Evolutionary conservation across 202 grass and related monocot species (phyloP).

Genomic region (Panicum hallii): DNA sequence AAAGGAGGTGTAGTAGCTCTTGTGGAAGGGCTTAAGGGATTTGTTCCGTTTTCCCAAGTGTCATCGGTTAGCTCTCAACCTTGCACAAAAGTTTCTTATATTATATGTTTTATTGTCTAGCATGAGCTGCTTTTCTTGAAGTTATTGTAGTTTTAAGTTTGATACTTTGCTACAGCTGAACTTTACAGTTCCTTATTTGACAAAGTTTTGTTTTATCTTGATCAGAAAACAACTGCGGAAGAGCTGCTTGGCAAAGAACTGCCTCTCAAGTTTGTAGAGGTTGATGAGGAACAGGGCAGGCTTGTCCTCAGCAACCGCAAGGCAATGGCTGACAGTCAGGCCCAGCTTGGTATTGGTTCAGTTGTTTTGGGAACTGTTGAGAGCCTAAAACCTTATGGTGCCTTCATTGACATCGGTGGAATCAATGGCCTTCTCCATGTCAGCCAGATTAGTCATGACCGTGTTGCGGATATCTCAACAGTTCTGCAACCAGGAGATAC

Average conservation of each 20-base stretch:
- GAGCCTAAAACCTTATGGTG: slow-evolving; percentile 94
- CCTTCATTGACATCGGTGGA: slow-evolving; percentile 94
- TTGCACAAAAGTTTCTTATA: slow-evolving; percentile 22
- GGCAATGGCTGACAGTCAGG: slow-evolving; percentile 94
- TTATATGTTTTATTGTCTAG: slow-evolving; percentile 31
- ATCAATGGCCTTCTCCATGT: slow-evolving; percentile 98
- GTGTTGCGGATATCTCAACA: slow-evolving; percentile 89
- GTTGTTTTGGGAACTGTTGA: slow-evolving; percentile 93
- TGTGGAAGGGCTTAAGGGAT: slow-evolving; percentile 83
- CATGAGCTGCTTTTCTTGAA: slow-evolving; percentile 30
- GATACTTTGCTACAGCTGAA: slow-evolving; percentile 19
- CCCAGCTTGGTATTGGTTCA: slow-evolving; percentile 94
- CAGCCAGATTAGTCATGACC: slow-evolving; percentile 98
- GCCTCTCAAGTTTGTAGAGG: slow-evolving; percentile 90
- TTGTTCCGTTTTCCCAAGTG: slow-evolving; percentile 96
- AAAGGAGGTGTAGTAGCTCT: slow-evolving; percentile 85
- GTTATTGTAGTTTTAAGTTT: slow-evolving; percentile 2
- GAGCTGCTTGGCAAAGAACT: slow-evolving; percentile 82
- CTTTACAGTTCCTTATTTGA: slow-evolving; percentile 36
- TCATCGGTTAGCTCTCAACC: slow-evolving; percentile 59
- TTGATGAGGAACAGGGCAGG: slow-evolving; percentile 88
- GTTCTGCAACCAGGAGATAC: slow-evolving; percentile 93
- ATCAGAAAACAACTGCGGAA: slow-evolving; percentile 86
- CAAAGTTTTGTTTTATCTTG: slow-evolving; percentile 34
- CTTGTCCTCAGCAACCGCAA: slow-evolving; percentile 98